Evolutionary conservation across 2,329 filamentous ascomycete genomes (phyloP), one percentile per base, ranked within the genome.

Genomic region (Colletotrichum sp.): DNA sequence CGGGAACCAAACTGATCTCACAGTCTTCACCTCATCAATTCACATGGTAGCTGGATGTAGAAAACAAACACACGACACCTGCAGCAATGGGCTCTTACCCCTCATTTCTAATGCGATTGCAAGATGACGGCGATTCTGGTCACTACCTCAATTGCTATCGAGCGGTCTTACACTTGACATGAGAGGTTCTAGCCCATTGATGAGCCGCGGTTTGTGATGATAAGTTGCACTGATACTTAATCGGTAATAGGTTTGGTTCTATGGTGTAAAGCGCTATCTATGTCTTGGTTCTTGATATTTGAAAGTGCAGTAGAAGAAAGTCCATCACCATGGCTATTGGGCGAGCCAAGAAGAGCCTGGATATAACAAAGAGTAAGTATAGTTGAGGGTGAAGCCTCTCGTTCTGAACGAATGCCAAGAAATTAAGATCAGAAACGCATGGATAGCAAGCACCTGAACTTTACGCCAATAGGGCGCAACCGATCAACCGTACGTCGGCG

Each of bases 341-440:
- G 43, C 12, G 43, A 25, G 43, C 43, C 43, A 7, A 22, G n/a
- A 48, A 48, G 18, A n/a, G 39, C 5, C 18, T 43, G 39, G 18
- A 43, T 43, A 43, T 5, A 3, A 43, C 9, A n/a, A 43, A n/a
- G n/a, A 48, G n/a, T 12, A 12, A 48, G 43, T 22, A 48, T 22
- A 12, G 3, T 48, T 48, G 10, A 48, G 6, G 10, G 43, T 13
- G 43, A 48, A 48, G 10, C n/a, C n/a, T 12, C 12, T 22, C 1
- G 43, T 7, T 22, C 43, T 7, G 12, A 0, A 22, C n/a, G n/a
- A 52, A 22, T 52, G 43, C 43, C 43, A 25, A 52, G 43, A 52
- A 2, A 52, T 0, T 2, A 52, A 0, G 43, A 0, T 13, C 43
- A 52, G n/a, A 13, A 13, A 52, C n/a, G 18, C 18, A n/a, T 48